Conservation (phyloP, 106 monocot species). For the Dendrobium officinale region DNA sequence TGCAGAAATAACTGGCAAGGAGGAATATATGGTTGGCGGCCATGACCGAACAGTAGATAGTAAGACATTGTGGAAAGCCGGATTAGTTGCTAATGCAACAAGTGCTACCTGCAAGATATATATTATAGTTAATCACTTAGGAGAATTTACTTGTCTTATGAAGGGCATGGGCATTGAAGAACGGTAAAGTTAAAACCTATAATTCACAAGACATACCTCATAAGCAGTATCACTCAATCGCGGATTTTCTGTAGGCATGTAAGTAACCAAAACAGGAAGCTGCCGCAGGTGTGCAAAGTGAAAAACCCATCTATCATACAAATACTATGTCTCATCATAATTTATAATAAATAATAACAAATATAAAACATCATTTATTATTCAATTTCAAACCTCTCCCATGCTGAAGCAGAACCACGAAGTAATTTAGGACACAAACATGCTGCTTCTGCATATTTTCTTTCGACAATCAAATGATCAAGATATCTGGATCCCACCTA, state of each 20-base stretch:
- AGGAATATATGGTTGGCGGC: conserved; percentile 74
- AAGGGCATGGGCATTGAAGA: neutral
- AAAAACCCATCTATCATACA: conserved; percentile 82
- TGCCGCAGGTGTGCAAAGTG: conserved; percentile 96
- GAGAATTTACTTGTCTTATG: neutral
- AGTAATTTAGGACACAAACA: conserved; percentile 89
- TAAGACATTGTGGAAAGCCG: conserved; percentile 78
- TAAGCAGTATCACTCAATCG: conserved; percentile 84
- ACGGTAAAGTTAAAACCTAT: neutral
- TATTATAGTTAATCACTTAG: neutral
- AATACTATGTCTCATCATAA: conserved; percentile 8
- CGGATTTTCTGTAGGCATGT: conserved; percentile 90
- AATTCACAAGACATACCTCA: conserved; percentile 45
- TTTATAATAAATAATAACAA: neutral
- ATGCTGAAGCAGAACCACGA: conserved; percentile 84
- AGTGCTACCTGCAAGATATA: conserved; percentile 66
- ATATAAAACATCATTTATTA: neutral
- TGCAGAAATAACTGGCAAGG: conserved; percentile 85
- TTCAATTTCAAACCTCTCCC: conserved; percentile 60
- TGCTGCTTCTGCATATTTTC: conserved; percentile 96
- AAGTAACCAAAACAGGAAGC: conserved; percentile 90
- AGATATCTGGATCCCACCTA: conserved; percentile 98
- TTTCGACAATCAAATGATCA: conserved; percentile 88
- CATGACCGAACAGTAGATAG: conserved; percentile 76
- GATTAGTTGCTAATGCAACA: conserved; percentile 87